Percentiles rank a stretch among this genome's conserved stretches.
These are phyloP conservation scores for Priceomyces haplophilus DNA, from an alignment of 805 yeast genomes.

Conservation along the genomic window DNA sequence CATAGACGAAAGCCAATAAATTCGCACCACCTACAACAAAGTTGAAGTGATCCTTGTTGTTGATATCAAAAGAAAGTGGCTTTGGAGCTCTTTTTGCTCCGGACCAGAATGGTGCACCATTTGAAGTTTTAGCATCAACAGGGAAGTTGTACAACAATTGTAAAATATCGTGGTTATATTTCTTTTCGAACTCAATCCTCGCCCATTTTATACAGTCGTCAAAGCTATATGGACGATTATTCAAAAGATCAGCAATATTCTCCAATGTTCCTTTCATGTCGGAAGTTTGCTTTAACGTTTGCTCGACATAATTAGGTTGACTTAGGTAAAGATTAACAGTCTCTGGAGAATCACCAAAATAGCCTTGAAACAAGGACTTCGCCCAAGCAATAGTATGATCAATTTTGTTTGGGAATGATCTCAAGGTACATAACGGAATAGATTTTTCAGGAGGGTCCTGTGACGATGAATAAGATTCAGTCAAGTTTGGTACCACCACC, in stretches of 20 bases:
- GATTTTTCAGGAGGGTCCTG: slow-evolving; percentile 99
- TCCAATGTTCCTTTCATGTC: slow-evolving; percentile 86
- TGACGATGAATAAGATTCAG: slow-evolving; percentile 94
- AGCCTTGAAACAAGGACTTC: slow-evolving; percentile 88
- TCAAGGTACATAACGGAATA: slow-evolving; percentile 93
- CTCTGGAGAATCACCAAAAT: slow-evolving; percentile 86
- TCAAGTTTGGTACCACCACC: slow-evolving; percentile 87
- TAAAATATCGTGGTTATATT: slow-evolving; percentile 79
- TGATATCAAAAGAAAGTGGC: slow-evolving; percentile 74
- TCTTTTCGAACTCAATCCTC: slow-evolving; percentile 78
- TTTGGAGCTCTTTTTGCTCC: slow-evolving; percentile 96
- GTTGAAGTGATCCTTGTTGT: slow-evolving; percentile 73
- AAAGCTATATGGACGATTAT: slow-evolving; percentile 80
- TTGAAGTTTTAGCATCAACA: slow-evolving; percentile 82
- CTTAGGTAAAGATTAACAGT: slow-evolving; percentile 86
- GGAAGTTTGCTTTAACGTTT: slow-evolving; percentile 84
- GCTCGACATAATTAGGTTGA: slow-evolving; percentile 91
- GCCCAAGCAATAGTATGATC: slow-evolving; percentile 99
- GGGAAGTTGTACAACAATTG: slow-evolving; percentile 96
- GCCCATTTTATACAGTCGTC: slow-evolving; percentile 98
- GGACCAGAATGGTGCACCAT: slow-evolving; percentile 95
- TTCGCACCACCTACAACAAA: slow-evolving; percentile 89
- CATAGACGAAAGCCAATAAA: slow-evolving; percentile 85
- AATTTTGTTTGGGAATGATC: slow-evolving; percentile 96
- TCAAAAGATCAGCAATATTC: slow-evolving; percentile 71